A percentile compares a stretch with the other conserved stretches of the same genome.
phyloP scores from a whole-genome alignment of 768 basidiomycete species.

The Serendipita indica region DNA sequence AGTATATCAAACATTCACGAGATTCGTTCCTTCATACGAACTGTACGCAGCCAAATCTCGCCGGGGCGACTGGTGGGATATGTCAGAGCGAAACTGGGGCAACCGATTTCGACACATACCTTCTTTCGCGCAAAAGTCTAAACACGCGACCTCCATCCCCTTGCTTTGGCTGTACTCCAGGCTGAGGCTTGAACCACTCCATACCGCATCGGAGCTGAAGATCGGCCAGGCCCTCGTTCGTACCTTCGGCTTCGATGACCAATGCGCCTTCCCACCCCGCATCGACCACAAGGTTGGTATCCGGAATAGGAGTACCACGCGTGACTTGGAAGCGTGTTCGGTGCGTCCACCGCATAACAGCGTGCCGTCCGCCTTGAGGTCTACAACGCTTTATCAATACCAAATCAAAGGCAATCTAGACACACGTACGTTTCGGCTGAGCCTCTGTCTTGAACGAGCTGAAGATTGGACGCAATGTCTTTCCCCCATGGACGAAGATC shows the following conservation, averaged over 20 bases:
- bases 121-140: conserved; percentile 62
- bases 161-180: conserved; percentile 27
- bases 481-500: conserved; percentile 68
- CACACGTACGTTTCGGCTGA: conserved; percentile 65
- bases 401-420: background rate
- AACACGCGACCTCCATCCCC: conserved; percentile 42
- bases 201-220: conserved; percentile 58
- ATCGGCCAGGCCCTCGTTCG: conserved; percentile 70
- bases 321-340: conserved; percentile 62
- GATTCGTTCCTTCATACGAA: conserved; percentile 50
- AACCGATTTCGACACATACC: too few species aligned
- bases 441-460: conserved; percentile 61
- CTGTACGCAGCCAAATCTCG: conserved; percentile 56
- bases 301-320: conserved; percentile 36
- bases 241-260: conserved; percentile 75
- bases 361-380: conserved; percentile 65
- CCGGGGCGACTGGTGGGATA: conserved; percentile 42
- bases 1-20: conserved; percentile 29
- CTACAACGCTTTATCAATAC: conserved; percentile 24
- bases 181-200: conserved; percentile 43
- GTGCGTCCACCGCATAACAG: conserved; percentile 74
- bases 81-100: background rate
- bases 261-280: conserved; percentile 72
- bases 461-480: conserved; percentile 57
- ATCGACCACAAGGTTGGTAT: conserved; percentile 43